A percentile compares a stretch with the other conserved stretches of the same genome.
Conservation (phyloP, 768 basidiomycete genomes). For the Tulasnella sp. region DNA sequence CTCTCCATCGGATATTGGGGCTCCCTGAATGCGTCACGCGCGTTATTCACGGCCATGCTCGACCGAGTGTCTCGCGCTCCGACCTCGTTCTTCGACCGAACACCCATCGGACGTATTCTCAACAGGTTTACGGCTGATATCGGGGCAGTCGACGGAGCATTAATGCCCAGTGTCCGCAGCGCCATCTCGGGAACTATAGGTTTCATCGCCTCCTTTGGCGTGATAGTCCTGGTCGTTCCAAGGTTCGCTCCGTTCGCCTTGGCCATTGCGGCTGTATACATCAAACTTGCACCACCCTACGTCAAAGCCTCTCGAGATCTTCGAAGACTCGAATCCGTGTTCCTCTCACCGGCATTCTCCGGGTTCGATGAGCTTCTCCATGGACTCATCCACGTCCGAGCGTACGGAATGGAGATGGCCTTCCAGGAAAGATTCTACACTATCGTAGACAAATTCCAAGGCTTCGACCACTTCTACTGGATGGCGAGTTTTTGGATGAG, state of each 20-base stretch:
- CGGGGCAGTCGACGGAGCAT: constrained; percentile 67
- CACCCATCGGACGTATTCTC: constrained; percentile 74
- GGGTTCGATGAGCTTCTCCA: constrained; percentile 72
- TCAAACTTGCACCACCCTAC: constrained; percentile 63
- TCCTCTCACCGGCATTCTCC: constrained; percentile 71
- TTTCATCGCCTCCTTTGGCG: constrained; percentile 66
- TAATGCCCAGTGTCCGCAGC: constrained; percentile 59
- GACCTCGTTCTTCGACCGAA: constrained; percentile 70
- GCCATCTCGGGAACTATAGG: constrained; percentile 62
- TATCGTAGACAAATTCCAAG: constrained; percentile 65
- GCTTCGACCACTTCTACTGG: constrained; percentile 69
- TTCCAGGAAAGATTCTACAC: constrained; percentile 67
- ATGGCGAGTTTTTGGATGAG: constrained; percentile 69
- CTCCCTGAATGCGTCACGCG: constrained; percentile 62
- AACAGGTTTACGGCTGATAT: constrained; percentile 82
- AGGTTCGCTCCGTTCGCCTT: constrained; percentile 67
- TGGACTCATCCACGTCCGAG: constrained; percentile 68
- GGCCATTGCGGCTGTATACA: constrained; percentile 69
- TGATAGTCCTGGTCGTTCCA: constrained; percentile 66
- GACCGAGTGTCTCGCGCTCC: constrained; percentile 63
- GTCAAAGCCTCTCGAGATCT: constrained; percentile 68
- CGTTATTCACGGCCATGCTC: constrained; percentile 59
- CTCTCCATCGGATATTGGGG: constrained; percentile 69
- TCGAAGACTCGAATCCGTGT: constrained; percentile 65
- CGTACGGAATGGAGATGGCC: constrained; percentile 69